Evolutionary conservation across 306 rosid species (phyloP), one percentile per base, ranked within the genome.

Genomic region (Citrullus amarus): DNA sequence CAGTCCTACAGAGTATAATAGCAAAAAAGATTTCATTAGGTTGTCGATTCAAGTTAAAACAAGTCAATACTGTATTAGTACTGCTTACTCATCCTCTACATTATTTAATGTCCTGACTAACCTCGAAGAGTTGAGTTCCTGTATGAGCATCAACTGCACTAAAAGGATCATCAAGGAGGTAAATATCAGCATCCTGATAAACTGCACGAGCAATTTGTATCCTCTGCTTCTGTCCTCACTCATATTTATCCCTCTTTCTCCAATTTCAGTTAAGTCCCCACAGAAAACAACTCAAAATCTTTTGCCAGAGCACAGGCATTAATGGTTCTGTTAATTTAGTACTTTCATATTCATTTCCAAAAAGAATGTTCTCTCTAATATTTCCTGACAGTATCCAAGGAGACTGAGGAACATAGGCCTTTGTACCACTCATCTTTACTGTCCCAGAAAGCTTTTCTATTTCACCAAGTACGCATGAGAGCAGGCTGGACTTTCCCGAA

Each of bases 81-180:
- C n/a, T 34, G 70, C 46, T 51, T 20, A 15, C 7, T 73, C 17
- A 76, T 51, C 48, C 28, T 65, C 14, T 68, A 61, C 30, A 39
- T 56, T 41, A 68, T 25, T 71, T 10, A 41, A 9, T 8, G 59
- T 41, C 34, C 68, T 18, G 51, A 65, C 72, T 84, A 25, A 90
- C 98, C 95, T 89, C 87, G 69, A 95, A 95, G 77, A 95, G 95
- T 78, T 95, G 93, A 36, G 96, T 88, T 48, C 98, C 97, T 2
- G 98, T 95, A 80, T 92, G 98, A 86, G 98, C 98, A 88, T 95
- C 98, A 55, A 95, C 98, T 8, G 97, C 98, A 75, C 97, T 95
- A 79, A 91, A 95, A 84, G 98, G 98, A 61, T 92, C 97, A 62
- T 95, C 98, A 56, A 95, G 88, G 50, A 95, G 87, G 69, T 95